phyloP scores from a whole-genome alignment of 768 basidiomycete genomes.

The Pleurotus sapidus region DNA sequence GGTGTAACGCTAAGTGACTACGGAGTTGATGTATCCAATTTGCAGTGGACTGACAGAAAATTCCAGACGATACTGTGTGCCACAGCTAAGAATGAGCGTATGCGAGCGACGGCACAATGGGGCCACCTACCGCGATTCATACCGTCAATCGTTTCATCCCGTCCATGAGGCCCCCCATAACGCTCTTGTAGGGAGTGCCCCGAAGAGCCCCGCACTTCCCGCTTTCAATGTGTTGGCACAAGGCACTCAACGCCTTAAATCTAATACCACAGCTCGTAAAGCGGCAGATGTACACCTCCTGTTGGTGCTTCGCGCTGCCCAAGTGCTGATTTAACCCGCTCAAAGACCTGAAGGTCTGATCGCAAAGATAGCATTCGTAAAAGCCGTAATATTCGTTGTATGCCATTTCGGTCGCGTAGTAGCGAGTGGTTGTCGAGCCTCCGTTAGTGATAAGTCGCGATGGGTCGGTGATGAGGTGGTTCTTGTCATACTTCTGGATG shows the following conservation, averaged over 20 bases:
- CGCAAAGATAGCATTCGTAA: conserved; percentile 69
- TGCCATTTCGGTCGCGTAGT: conserved; percentile 29
- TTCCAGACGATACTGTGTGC: too few species aligned
- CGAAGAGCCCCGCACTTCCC: conserved; percentile 52
- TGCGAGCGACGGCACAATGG: too few species aligned
- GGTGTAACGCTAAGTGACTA: too few species aligned
- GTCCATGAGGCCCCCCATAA: conserved; percentile 32
- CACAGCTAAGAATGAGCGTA: too few species aligned
- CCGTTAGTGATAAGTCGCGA: conserved; percentile 43
- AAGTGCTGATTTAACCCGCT: conserved; percentile 58
- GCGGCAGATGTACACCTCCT: conserved; percentile 55
- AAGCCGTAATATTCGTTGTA: conserved; percentile 36
- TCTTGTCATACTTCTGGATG: conserved; percentile 40
- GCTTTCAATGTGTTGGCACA: conserved; percentile 68
- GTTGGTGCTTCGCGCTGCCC: conserved; percentile 56
- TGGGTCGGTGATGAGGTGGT: conserved; percentile 54
- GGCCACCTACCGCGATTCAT: not conserved
- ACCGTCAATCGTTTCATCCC: conserved; percentile 14
- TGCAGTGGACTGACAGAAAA: too few species aligned
- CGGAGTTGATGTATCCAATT: too few species aligned
- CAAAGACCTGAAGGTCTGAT: conserved; percentile 36
- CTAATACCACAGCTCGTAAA: conserved; percentile 34
- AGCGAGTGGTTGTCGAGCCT: conserved; percentile 13
- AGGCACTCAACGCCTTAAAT: conserved; percentile 52
- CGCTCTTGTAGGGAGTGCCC: conserved; percentile 39